Conservation (phyloP, 192 early-diverging fungal species). For the Glomus cerebriforme region DNA sequence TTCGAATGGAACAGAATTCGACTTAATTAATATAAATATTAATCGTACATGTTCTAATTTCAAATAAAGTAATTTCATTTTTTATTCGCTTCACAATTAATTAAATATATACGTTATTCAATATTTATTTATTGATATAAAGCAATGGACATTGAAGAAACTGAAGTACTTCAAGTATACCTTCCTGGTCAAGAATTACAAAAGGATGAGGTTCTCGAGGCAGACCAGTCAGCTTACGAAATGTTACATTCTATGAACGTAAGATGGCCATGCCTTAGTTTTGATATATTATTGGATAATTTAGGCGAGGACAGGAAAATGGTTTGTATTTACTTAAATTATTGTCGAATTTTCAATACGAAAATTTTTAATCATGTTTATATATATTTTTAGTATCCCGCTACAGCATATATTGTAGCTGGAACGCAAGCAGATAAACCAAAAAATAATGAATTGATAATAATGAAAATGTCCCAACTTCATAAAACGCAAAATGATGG, state of each 20-base stretch:
- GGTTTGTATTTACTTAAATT: neutral
- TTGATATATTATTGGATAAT: conserved; percentile 90
- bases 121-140: conserved; percentile 24
- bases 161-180: conserved; percentile 70
- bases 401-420: conserved; percentile 89
- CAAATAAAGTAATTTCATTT: too few relatives aligned
- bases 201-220: conserved; percentile 89
- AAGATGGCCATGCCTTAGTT: conserved; percentile 95
- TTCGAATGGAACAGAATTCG: too few relatives aligned
- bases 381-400: conserved; percentile 67
- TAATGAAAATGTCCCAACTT: conserved; percentile 96
- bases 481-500: conserved; percentile 87
- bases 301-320: conserved; percentile 76
- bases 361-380: neutral
- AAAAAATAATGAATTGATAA: conserved; percentile 85
- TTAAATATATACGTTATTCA: neutral
- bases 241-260: conserved; percentile 95
- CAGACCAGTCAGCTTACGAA: conserved; percentile 92
- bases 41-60: neutral
- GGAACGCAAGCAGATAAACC: conserved; percentile 87
- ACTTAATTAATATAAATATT: neutral
- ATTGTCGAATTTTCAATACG: neutral
- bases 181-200: conserved; percentile 87
- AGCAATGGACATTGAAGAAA: conserved; percentile 52
- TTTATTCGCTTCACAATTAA: too few relatives aligned